Evolutionary conservation across 352 stramenopile genomes (phyloP).

Genomic region (Phytophthora pistaciae): DNA sequence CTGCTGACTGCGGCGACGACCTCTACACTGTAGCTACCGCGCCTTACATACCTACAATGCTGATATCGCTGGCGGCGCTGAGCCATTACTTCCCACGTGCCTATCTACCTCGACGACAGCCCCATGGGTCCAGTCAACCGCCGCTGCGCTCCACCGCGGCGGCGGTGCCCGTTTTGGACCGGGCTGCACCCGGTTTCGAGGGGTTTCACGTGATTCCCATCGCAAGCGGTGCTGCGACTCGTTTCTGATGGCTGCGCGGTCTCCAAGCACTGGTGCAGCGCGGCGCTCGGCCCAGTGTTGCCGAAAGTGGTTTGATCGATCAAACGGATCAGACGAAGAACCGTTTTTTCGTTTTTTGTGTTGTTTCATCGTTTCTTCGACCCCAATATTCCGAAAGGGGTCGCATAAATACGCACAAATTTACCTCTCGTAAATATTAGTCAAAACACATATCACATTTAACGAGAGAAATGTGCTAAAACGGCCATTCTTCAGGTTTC

Average conservation of each 20-base stretch:
- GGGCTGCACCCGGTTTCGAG: slow-evolving; percentile 11
- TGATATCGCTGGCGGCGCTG: slow-evolving; percentile 17
- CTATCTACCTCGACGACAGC: background rate
- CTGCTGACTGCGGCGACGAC: background rate
- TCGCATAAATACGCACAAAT: too few species aligned
- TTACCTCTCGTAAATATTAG: too few species aligned
- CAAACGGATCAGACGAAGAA: too few species aligned
- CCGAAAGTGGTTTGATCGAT: too few species aligned
- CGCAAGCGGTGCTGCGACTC: background rate
- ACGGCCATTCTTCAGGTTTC: too few species aligned
- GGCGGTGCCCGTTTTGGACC: background rate
- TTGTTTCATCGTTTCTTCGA: too few species aligned
- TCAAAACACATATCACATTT: too few species aligned
- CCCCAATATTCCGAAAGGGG: too few species aligned
- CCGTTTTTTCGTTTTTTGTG: too few species aligned
- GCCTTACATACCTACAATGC: background rate
- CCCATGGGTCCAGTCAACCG: slow-evolving; percentile 20
- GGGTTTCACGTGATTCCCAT: slow-evolving; percentile 17
- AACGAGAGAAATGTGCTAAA: too few species aligned
- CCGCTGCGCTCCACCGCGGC: background rate
- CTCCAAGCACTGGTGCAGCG: background rate
- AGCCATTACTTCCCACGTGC: background rate
- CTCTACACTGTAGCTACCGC: background rate
- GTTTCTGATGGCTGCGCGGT: background rate
- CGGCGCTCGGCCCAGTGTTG: background rate